Evolutionary conservation across 352 stramenopile species (phyloP), one percentile per base, ranked within the genome.

Genomic region (Globisporangium orthogonon): DNA sequence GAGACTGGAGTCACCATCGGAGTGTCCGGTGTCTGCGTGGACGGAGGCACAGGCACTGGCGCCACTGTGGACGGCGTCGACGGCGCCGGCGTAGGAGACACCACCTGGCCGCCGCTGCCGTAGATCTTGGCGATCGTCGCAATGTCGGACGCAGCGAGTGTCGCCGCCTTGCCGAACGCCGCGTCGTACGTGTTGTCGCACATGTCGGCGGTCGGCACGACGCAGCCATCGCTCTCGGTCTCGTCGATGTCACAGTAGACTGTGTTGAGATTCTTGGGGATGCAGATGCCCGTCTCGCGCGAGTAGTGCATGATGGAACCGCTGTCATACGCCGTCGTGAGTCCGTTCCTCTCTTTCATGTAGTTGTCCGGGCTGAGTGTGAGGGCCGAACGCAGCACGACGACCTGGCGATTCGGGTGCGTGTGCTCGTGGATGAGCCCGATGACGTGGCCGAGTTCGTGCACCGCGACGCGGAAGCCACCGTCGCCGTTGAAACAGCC

Each of bases 301-400:
- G 50, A 60, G 55, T 81, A 81, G 56, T 81, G 72, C 72, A 81
- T 81, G 54, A 81, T 50, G 14, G 72, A 81, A 13, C 59, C 58
- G 43, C 56, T 29, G 54, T 78, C 69, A 58, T 81, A 78, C 40
- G 54, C 1, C 1, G 70, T 71, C 40, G 54, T 69, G 35, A 61
- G 48, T 2, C 57, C 69, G 17, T 44, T 50, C 30, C 40, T 56
- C 39, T 75, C 65, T 50, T 74, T 72, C 56, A 76, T 64, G 62
- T 81, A 81, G 67, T 81, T 81, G 59, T 81, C 70, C 9, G 69
- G 56, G n/a, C 66, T 74, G 37, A 81, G 66, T 17, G 69, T 81
- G 44, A 81, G 60, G 37, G 64, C 58, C 39, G 59, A 60, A n/a
- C 69, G 72, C 28, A 81, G 53, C 40, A 81, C 66, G 18, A 81